Evolutionary conservation across 176 grass and related monocot genomes (phyloP).

Genomic region (Pontederia paniculata): DNA sequence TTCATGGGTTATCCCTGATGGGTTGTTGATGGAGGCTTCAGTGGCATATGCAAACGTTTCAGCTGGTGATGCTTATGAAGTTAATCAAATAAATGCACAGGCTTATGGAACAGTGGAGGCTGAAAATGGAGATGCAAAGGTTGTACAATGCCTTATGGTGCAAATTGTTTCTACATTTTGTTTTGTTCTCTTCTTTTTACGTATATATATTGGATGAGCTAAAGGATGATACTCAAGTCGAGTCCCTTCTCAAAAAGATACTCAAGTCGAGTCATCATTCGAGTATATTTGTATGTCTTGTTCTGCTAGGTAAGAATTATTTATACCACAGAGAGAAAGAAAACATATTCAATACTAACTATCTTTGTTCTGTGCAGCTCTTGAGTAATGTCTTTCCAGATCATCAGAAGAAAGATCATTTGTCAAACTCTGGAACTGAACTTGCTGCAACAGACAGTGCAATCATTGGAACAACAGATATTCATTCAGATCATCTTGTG

Average conservation of each 20-base stretch:
- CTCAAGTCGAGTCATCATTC: no score
- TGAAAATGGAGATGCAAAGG: slow-evolving; percentile 19
- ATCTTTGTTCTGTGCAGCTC: neutral
- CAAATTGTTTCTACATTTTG: neutral
- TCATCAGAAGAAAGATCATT: neutral
- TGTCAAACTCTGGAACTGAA: slow-evolving; percentile 1
- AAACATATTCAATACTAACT: no score
- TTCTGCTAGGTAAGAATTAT: no score
- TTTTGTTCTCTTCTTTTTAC: no score
- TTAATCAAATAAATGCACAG: slow-evolving; percentile 5
- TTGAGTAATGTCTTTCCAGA: neutral
- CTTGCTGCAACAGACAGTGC: slow-evolving; percentile 6
- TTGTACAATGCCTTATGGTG: slow-evolving; percentile 9
- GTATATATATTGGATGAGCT: neutral
- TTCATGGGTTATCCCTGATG: slow-evolving; percentile 78
- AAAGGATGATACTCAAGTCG: no score
- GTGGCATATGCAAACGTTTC: slow-evolving; percentile 33
- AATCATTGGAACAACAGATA: slow-evolving; percentile 33
- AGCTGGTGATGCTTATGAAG: slow-evolving; percentile 23
- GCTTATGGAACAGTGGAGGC: slow-evolving; percentile 34
- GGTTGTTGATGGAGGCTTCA: slow-evolving; percentile 16
- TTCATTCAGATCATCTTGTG: slow-evolving; percentile 67
- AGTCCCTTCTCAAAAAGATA: no score
- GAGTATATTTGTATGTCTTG: no score
- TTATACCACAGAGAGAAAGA: no score